Evolutionary conservation across 2,329 filamentous ascomycete species (phyloP).

Genomic region (Penicillium glabrum): DNA sequence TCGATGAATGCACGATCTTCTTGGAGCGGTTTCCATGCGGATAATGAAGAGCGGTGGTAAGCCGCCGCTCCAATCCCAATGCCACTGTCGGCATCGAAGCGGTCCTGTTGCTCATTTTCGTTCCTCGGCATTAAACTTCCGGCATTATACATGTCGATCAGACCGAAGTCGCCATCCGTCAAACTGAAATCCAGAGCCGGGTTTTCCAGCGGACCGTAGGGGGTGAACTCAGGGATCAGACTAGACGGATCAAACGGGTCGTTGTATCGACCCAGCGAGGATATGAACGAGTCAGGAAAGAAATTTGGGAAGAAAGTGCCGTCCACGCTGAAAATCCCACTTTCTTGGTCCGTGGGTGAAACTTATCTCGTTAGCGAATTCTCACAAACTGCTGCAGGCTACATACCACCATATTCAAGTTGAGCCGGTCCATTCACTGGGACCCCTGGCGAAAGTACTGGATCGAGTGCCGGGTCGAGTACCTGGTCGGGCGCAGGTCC

Average conservation of each 20-base stretch:
- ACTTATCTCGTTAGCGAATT: constrained; percentile 6
- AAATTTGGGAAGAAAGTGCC: constrained; percentile 32
- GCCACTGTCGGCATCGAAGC: constrained; percentile 23
- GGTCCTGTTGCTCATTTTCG: constrained; percentile 8
- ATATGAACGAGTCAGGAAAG: constrained; percentile 28
- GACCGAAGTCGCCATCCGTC: constrained; percentile 29
- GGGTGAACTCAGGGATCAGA: constrained; percentile 22
- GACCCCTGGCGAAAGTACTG: constrained; percentile 12
- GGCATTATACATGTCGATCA: constrained; percentile 29
- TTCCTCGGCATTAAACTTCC: constrained; percentile 14
- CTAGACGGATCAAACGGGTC: constrained; percentile 23
- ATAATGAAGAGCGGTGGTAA: constrained; percentile 29
- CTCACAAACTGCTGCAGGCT: neutral
- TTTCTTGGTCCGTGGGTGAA: constrained; percentile 28
- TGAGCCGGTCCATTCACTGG: constrained; percentile 7
- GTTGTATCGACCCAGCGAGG: constrained; percentile 23
- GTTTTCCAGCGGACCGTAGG: constrained; percentile 22
- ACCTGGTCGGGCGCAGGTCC: constrained; percentile 3
- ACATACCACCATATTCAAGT: constrained; percentile 17
- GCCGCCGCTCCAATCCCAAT: constrained; percentile 31
- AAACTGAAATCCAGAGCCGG: constrained; percentile 25
- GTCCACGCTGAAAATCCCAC: constrained; percentile 29
- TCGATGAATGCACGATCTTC: constrained; percentile 27
- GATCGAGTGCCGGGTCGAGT: constrained; percentile 1
- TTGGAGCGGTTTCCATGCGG: constrained; percentile 28